phyloP scores from a whole-genome alignment of 2,329 filamentous ascomycete species.

The Lasiodiplodia theobromae region DNA sequence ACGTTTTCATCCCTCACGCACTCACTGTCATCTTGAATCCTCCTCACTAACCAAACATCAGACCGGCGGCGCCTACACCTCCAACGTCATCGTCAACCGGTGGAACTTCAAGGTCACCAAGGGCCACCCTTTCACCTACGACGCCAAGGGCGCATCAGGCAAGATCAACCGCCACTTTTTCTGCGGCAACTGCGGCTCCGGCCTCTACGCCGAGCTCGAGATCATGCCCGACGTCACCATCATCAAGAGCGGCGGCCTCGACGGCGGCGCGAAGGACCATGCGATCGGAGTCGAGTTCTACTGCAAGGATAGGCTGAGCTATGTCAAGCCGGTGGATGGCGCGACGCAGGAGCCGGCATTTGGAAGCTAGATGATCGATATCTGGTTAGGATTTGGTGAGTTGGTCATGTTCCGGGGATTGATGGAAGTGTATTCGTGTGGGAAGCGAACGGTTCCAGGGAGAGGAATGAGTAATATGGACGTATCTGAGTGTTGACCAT shows the following conservation, averaged over 20 bases:
- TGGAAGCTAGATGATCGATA: constrained; percentile 4
- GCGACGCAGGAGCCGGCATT: constrained; percentile 57
- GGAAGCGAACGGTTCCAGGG: too few relatives aligned
- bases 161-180: constrained; percentile 65
- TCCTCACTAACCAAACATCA: constrained; percentile 42
- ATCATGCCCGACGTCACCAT: constrained; percentile 59
- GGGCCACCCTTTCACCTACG: constrained; percentile 58
- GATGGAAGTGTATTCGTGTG: too few relatives aligned
- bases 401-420: too few relatives aligned
- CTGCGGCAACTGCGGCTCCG: constrained; percentile 59
- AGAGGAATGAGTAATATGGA: too few relatives aligned
- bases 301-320: constrained; percentile 57
- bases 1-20: background rate
- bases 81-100: constrained; percentile 60
- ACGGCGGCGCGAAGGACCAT: constrained; percentile 55
- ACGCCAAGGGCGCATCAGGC: constrained; percentile 57
- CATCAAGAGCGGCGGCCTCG: constrained; percentile 61
- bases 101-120: constrained; percentile 58
- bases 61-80: constrained; percentile 62
- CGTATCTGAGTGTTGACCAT: too few relatives aligned
- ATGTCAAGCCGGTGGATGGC: constrained; percentile 51
- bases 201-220: constrained; percentile 47
- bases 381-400: background rate
- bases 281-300: constrained; percentile 62
- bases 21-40: background rate